Base-by-base conservation (phyloP, 108 stramenopile genomes). In the Ochromonas danica region DNA sequence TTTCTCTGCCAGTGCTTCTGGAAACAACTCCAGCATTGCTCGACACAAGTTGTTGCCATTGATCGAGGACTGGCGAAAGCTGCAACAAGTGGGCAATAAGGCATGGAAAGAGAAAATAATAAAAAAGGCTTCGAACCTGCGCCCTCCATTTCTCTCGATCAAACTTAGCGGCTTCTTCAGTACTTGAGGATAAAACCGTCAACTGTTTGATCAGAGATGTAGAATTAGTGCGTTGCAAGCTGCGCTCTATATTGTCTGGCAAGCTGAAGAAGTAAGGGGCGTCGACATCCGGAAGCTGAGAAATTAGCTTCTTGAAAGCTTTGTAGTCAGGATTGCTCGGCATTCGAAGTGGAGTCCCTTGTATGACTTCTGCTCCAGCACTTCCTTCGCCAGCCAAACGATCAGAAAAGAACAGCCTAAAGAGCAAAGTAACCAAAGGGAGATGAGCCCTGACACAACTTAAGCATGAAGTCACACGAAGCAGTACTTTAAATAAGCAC, bases 171-270 rank as follows among this genome's bases (percentile, higher is more conserved):
- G 2, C 14, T 1, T 40, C 63, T n/a, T 33, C 25, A 35, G 42
- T 61, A 2, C 31, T 39, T 25, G 70, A 42, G 6, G 70, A 27
- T 41, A 86, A 61, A 38, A 65, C 6, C 36, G 79, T 40, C 25
- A 86, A 78, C 43, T 81, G 40, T 33, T 41, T 62, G 1, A 81
- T 41, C 45, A 71, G 45, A 22, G 25, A 10, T 10, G 80, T n/a
- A 25, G 83, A 83, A n/a, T 41, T 51, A 1, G 86, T 65, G 35
- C 89, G 84, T 75, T 88, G 87, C 22, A 89, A 81, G 0, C 79
- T 81, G 1, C 88, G 79, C 57, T 88, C 89, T 40, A 89, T 85
- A 79, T 89, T 89, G n/a, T 83, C 79, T 17, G 89, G 87, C 60
- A 89, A 71, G 0, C 87, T 82, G 39, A 89, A 88, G 0, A 87